Evolutionary conservation across 495 filamentous ascomycete genomes (phyloP), one percentile per base, ranked within the genome.

Genomic region (Haplographium delicatum): DNA sequence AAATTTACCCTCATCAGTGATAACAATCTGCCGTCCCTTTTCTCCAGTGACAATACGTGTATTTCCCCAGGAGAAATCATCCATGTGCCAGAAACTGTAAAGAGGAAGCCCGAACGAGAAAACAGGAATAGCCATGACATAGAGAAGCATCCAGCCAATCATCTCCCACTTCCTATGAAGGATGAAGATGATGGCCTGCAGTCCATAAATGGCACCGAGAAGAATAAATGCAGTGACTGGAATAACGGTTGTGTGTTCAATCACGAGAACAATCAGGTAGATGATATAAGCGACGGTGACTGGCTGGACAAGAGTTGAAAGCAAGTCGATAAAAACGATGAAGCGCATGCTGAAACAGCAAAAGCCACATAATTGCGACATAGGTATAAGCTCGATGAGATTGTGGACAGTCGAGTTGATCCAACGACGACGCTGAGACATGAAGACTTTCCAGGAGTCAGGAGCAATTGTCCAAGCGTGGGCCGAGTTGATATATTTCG

Each of bases 321-420:
- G 72, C 35, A 99, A 75, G 64, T 99, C 93, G 49, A 97, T 66
- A 61, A 99, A 95, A 56, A 99, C 91, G 52, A 99, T 75, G 70
- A 99, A 99, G 58, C 93, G 82, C 93, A 99, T 99, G 67, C 85
- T 90, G 76, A 99, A 99, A 70, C 94, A 97, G 75, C 93, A 99
- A 81, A 99, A 99, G 66, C 93, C 93, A 69, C 93, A 99, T 25
- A 99, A 82, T 63, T 97, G 86, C 44, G 86, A 80, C 65, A 99
- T 69, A 5, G 90, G 90, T 59, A 97, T 90, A 43, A 99, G 82
- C 64, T 99, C 93, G 56, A 93, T 86, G 54, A 99, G 75, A 66
- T 99, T 99, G 74, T 99, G 93, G 18, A 99, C 86, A 2, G 93
- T 99, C 25, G 91, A 96, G 71, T 99, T 99, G 68, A 99, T 99